Base-by-base conservation (phyloP, 768 basidiomycete genomes). In the Suillus tomentosus region DNA sequence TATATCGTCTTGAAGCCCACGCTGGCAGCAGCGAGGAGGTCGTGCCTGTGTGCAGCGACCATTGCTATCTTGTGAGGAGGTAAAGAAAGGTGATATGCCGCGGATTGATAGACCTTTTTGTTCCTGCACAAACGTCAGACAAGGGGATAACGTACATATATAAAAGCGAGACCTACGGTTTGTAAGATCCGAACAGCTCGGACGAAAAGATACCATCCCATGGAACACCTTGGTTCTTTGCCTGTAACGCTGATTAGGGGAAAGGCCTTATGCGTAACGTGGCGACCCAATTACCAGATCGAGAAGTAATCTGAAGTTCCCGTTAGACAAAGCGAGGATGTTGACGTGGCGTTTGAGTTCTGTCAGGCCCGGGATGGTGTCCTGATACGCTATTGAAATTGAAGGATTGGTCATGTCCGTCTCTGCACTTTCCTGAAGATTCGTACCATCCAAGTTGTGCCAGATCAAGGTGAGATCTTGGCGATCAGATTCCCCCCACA, bases 201-300 rank as follows among this genome's bases (percentile, higher is more conserved):
- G 82, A 76, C 1, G 87, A 87, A 62, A 91, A 81, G 24, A 90
- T 74, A 1, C 79, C 78, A 63, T 90, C 87, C 88, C 86, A 89
- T 0, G 88, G 87, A 4, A 90, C 74, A 19, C 81, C 77, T 3
- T 86, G 84, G 62, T 83, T 74, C 73, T 86, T 89, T 1, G 89
- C 87, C 88, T 89, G 60, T 27, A 31, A 4, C 15, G 17, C 2
- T 31, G 14, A 36, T 68, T 22, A 60, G 47, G 14, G 24, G 17
- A 47, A 40, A 13, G 2, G n/a, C 39, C 14, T 36, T 17, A 39
- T n/a, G 40, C 7, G 7, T 17, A 22, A 3, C 5, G 39, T 24
- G 62, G 50, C 50, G 37, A 53, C 45, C 6, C 15, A 51, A 61
- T 37, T 64, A 86, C 88, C 85, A 89, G 82, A 68, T 90, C 87